A percentile compares a stretch with the other conserved stretches of the same genome.
phyloP scores from a whole-genome alignment of 2,329 filamentous ascomycete species.

The Phaeomoniella chlamydospora region DNA sequence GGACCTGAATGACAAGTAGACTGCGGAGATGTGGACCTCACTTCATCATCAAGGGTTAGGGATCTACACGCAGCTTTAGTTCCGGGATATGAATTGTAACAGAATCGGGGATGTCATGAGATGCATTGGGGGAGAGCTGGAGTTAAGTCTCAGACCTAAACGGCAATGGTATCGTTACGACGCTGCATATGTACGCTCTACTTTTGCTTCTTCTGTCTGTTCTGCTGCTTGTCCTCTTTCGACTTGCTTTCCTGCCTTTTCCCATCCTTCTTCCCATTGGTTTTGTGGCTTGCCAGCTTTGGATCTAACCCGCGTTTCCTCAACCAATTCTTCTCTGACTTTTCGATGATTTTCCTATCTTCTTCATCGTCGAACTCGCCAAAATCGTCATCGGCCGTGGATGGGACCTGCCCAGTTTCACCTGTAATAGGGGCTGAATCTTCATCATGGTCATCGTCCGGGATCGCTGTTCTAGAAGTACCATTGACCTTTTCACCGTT shows the following conservation, averaged over 20 bases:
- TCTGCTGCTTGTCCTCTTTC: slow-evolving; percentile 11
- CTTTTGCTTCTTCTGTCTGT: slow-evolving; percentile 13
- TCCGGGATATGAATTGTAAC: no score
- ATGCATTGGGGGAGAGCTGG: no score
- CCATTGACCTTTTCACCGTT: slow-evolving; percentile 14
- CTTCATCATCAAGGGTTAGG: no score
- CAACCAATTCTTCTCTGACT: slow-evolving; percentile 59
- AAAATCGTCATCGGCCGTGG: slow-evolving; percentile 40
- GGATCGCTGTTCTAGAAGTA: slow-evolving; percentile 12
- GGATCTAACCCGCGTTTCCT: slow-evolving; percentile 62
- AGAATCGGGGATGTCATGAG: no score
- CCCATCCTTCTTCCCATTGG: slow-evolving; percentile 17
- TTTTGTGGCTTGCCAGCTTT: slow-evolving; percentile 38
- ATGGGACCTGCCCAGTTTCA: slow-evolving; percentile 9
- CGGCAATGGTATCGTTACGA: no score
- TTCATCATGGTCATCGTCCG: slow-evolving; percentile 21
- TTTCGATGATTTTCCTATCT: slow-evolving; percentile 57
- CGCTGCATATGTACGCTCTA: no score
- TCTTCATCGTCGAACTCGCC: slow-evolving; percentile 62
- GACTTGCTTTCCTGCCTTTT: slow-evolving; percentile 8
- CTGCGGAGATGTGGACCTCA: no score
- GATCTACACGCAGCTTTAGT: no score
- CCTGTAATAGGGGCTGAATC: slow-evolving; percentile 13
- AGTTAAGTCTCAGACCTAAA: no score
- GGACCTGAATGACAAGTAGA: no score